Conservation (phyloP, 2,329 filamentous ascomycete species). For the Fusarium begoniae region DNA sequence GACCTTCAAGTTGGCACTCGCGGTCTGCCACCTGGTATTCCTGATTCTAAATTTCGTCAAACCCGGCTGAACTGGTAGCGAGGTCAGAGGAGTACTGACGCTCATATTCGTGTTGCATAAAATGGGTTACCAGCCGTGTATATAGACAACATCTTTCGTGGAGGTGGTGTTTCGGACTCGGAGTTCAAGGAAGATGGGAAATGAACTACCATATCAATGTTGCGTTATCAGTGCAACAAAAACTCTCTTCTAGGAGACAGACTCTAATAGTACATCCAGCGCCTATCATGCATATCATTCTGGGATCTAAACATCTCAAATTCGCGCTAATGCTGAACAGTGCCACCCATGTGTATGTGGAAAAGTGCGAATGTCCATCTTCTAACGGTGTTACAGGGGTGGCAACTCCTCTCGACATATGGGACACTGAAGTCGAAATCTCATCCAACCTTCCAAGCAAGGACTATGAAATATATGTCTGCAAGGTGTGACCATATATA, state of each 20-base stretch:
- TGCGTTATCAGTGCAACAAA: not conserved
- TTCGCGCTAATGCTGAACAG: not conserved
- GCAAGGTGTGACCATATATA: conserved; percentile 98
- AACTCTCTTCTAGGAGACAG: not conserved
- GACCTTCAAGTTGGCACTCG: conserved; percentile 64
- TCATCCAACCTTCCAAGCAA: conserved; percentile 97
- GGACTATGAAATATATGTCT: conserved; percentile 93
- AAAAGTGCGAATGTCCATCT: not conserved
- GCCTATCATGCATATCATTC: not conserved
- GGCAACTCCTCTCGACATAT: conserved; percentile 93
- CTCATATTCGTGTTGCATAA: not conserved
- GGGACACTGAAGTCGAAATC: conserved; percentile 90
- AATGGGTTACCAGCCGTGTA: not conserved
- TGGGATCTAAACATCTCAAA: not conserved
- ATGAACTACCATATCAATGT: not conserved
- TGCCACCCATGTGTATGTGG: not conserved
- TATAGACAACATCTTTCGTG: not conserved
- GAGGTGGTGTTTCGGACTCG: not conserved
- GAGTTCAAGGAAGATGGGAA: not conserved
- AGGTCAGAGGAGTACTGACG: not conserved
- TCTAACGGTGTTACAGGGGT: conserved; percentile 66
- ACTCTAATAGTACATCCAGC: not conserved
- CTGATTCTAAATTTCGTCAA: conserved; percentile 58
- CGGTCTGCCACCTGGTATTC: conserved; percentile 56
- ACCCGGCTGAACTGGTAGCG: conserved; percentile 59